Percentiles rank a stretch among this genome's conserved stretches.
These are phyloP conservation scores for Synchytrium microbalum DNA, from an alignment of 371 early-diverging fungal genomes.

Conservation along the genomic window DNA sequence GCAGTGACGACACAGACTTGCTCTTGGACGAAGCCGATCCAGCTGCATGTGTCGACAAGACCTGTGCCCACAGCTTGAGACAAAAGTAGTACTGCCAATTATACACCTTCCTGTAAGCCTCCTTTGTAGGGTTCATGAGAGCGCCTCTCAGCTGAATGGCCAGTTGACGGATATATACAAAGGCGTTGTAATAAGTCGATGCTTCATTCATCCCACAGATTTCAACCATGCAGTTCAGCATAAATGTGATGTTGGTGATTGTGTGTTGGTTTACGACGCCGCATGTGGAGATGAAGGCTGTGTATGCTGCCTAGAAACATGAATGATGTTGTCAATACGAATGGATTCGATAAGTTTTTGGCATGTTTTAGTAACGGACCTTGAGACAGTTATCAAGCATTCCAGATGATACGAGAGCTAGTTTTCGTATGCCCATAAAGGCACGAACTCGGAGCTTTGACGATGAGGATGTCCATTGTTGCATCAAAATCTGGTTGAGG, in stretches of 20 bases:
- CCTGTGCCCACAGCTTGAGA: slow-evolving; percentile 79
- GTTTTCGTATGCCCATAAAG: not conserved
- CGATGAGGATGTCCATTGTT: slow-evolving; percentile 28
- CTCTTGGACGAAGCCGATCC: slow-evolving; percentile 22
- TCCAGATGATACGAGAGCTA: not conserved
- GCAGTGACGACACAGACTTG: slow-evolving; percentile 52
- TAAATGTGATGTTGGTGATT: slow-evolving; percentile 72
- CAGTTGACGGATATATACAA: slow-evolving; percentile 84
- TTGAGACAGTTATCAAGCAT: not conserved
- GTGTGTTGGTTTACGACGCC: slow-evolving; percentile 71
- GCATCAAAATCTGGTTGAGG: slow-evolving; percentile 5
- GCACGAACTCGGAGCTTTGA: slow-evolving; percentile 4
- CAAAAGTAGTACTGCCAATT: slow-evolving; percentile 92
- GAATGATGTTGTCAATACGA: slow-evolving; percentile 34
- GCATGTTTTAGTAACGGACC: slow-evolving; percentile 46
- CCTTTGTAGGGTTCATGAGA: slow-evolving; percentile 68
- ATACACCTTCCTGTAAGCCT: slow-evolving; percentile 76
- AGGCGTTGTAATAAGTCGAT: slow-evolving; percentile 82
- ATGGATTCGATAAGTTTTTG: slow-evolving; percentile 50
- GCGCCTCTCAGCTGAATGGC: slow-evolving; percentile 82
- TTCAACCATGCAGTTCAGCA: slow-evolving; percentile 84
- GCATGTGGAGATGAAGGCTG: slow-evolving; percentile 68
- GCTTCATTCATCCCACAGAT: slow-evolving; percentile 67
- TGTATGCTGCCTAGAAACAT: slow-evolving; percentile 59
- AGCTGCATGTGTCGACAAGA: slow-evolving; percentile 55